These are phyloP conservation scores for Blastocrithidia nonstop DNA, from an alignment of 208 protist species.

Conservation along the genomic window DNA sequence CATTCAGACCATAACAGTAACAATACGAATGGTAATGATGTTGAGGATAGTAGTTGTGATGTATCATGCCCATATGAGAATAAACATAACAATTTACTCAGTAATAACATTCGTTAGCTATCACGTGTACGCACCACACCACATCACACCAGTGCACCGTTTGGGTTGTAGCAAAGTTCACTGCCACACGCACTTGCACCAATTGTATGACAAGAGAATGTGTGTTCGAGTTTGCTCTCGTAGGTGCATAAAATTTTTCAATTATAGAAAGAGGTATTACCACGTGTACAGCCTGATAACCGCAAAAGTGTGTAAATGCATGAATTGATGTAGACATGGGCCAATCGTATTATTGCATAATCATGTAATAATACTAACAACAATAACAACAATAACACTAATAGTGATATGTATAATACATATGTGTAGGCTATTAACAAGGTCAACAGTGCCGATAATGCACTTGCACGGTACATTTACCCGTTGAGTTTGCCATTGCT, in stretches of 20 bases:
- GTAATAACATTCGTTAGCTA: too few relatives aligned
- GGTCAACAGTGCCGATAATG: slow-evolving; percentile 1
- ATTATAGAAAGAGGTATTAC: background rate
- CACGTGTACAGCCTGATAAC: background rate
- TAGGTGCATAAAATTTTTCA: background rate
- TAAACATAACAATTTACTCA: too few relatives aligned
- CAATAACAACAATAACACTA: background rate
- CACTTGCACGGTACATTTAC: slow-evolving; percentile 14
- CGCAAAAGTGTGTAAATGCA: background rate
- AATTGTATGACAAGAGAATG: background rate
- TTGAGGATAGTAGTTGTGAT: too few relatives aligned
- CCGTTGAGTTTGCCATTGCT: slow-evolving; percentile 16
- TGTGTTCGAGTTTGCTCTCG: background rate
- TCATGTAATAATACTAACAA: background rate
- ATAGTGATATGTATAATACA: background rate
- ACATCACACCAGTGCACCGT: too few relatives aligned
- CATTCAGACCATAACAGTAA: too few relatives aligned
- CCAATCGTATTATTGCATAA: background rate
- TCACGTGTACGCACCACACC: too few relatives aligned
- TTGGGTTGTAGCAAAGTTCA: too few relatives aligned
- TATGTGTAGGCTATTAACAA: background rate
- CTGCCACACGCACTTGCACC: too few relatives aligned
- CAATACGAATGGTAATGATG: too few relatives aligned
- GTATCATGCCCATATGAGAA: too few relatives aligned
- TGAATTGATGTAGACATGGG: too few relatives aligned